Evolutionary conservation across 176 grass and related monocot genomes (phyloP).

Genomic region (Areca catechu): DNA sequence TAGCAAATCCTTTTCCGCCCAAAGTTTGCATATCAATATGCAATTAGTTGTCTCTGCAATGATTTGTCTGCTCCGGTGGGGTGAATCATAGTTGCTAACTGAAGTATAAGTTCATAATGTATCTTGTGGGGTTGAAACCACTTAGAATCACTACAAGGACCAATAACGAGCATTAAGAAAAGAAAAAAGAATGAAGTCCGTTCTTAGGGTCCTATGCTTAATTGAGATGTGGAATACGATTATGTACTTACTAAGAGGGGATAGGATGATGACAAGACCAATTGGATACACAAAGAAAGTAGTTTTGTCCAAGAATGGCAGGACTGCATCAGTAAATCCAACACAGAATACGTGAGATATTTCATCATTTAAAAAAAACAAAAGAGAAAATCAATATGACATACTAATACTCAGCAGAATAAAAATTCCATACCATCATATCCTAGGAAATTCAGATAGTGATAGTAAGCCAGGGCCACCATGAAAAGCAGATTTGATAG

Average conservation of each 20-base stretch:
- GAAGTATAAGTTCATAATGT: conserved; percentile 88
- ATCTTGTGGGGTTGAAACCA: conserved; percentile 85
- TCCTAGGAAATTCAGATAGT: conserved; percentile 94
- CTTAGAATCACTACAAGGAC: conserved; percentile 67
- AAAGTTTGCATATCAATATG: conserved; percentile 28
- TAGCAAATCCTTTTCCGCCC: neutral
- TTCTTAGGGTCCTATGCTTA: neutral
- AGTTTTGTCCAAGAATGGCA: conserved; percentile 87
- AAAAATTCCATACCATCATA: conserved; percentile 72
- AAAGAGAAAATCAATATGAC: neutral
- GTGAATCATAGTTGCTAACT: conserved; percentile 16
- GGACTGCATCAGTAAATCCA: conserved; percentile 37
- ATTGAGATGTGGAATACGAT: conserved; percentile 1
- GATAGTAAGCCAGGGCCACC: conserved; percentile 88
- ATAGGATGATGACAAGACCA: conserved; percentile 79
- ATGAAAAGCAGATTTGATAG: conserved; percentile 82
- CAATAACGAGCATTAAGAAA: neutral
- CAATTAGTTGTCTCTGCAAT: conserved; percentile 32
- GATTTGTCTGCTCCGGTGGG: neutral
- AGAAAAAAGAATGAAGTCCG: conserved; percentile 8
- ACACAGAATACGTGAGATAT: neutral
- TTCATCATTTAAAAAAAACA: neutral
- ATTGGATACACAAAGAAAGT: conserved; percentile 98
- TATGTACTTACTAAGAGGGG: conserved; percentile 76
- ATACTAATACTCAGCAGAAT: conserved; percentile 2